These are phyloP conservation scores for Solanum pennellii DNA, from an alignment of 257 asterid genomes.

Conservation along the genomic window DNA sequence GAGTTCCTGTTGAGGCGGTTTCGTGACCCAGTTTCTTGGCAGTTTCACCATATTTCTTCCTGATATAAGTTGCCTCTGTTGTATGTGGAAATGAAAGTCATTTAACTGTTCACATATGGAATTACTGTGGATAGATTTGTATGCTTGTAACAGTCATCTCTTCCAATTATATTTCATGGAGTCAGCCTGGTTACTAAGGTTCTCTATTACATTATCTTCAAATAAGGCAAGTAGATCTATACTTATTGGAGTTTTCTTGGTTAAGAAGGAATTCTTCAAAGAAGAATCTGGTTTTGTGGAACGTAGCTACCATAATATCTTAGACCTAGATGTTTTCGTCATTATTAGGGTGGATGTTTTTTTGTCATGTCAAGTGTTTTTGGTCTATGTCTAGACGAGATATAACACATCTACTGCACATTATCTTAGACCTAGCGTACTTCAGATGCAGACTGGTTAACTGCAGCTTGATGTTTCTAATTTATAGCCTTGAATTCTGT, in stretches of 20 bases:
- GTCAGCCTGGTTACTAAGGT: not conserved
- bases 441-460: not conserved
- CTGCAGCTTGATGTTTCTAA: not conserved
- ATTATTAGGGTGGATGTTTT: not conserved
- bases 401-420: not conserved
- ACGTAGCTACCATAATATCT: not conserved
- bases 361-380: not conserved
- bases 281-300: not conserved
- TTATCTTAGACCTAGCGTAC: not conserved
- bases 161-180: not conserved
- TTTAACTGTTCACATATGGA: not conserved
- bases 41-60: not conserved
- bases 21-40: not conserved
- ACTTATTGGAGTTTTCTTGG: not conserved
- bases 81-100: not conserved
- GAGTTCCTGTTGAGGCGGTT: not conserved
- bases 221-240: not conserved
- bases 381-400: not conserved
- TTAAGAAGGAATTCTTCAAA: not conserved
- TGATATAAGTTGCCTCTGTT: not conserved
- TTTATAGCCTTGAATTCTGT: not conserved
- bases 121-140: not conserved
- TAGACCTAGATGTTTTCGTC: not conserved
- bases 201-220: not conserved
- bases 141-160: not conserved